phyloP scores from a whole-genome alignment of 2,329 filamentous ascomycete genomes.

The Diaporthe eres region DNA sequence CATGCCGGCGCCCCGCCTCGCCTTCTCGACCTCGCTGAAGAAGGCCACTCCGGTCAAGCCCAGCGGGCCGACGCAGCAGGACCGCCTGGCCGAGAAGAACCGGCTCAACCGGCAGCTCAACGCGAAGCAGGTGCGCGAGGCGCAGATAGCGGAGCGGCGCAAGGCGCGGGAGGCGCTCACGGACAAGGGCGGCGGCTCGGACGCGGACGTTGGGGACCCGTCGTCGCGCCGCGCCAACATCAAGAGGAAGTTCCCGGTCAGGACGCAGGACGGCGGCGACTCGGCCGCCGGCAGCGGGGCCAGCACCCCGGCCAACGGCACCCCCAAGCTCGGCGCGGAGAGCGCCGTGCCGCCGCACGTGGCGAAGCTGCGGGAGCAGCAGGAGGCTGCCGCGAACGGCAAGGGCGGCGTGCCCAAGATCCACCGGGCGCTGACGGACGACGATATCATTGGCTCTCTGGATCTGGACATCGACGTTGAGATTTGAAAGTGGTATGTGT shows the following conservation, averaged over 20 bases:
- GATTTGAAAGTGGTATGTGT: slow-evolving; percentile 58
- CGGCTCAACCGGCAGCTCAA: slow-evolving; percentile 87
- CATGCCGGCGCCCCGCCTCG: slow-evolving; percentile 78
- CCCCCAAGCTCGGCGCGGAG: slow-evolving; percentile 62
- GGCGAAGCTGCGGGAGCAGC: slow-evolving; percentile 59
- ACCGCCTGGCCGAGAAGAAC: slow-evolving; percentile 87
- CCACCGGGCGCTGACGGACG: slow-evolving; percentile 86
- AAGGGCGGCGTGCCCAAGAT: slow-evolving; percentile 76
- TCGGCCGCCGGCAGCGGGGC: slow-evolving; percentile 65
- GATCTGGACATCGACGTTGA: slow-evolving; percentile 95
- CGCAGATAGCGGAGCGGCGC: slow-evolving; percentile 85
- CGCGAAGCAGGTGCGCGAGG: slow-evolving; percentile 90
- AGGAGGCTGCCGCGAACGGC: slow-evolving; percentile 65
- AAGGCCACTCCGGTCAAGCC: slow-evolving; percentile 61
- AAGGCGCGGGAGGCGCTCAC: slow-evolving; percentile 70
- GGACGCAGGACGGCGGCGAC: slow-evolving; percentile 64
- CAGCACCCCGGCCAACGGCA: slow-evolving; percentile 67
- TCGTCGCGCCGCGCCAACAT: slow-evolving; percentile 75
- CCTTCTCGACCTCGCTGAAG: slow-evolving; percentile 78
- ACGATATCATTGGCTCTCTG: slow-evolving; percentile 91
- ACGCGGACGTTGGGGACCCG: slow-evolving; percentile 73
- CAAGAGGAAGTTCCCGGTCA: slow-evolving; percentile 77
- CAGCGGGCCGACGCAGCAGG: slow-evolving; percentile 76
- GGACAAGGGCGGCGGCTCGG: slow-evolving; percentile 66
- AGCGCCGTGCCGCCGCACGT: slow-evolving; percentile 65